Evolutionary conservation across 2,329 filamentous ascomycete species (phyloP).

Genomic region (Colletotrichum sp.): DNA sequence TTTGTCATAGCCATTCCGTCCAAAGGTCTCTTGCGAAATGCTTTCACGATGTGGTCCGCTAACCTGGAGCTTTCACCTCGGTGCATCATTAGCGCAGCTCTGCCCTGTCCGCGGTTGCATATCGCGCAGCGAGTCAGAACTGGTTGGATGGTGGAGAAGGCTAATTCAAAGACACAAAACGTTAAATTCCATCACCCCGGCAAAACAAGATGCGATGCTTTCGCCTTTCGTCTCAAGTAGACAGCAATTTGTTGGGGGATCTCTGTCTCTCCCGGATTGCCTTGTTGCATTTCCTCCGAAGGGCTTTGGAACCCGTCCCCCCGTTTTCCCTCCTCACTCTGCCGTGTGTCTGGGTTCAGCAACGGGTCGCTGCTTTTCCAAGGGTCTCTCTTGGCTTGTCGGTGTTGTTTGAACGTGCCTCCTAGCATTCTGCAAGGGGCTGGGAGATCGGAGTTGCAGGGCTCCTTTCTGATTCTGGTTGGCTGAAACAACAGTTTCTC

Average conservation of each 20-base stretch:
- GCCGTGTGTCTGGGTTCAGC: neutral
- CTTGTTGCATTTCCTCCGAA: slow-evolving; percentile 8
- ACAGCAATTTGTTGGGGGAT: slow-evolving; percentile 6
- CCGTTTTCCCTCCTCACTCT: neutral
- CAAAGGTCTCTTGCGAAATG: neutral
- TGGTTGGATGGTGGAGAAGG: neutral
- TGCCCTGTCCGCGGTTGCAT: neutral
- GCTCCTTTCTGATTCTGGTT: slow-evolving; percentile 16
- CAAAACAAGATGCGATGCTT: neutral
- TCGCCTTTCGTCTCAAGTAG: slow-evolving; percentile 9
- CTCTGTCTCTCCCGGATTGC: neutral
- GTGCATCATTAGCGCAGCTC: neutral
- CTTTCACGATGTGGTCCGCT: neutral
- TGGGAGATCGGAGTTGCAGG: slow-evolving; percentile 19
- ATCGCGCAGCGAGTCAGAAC: slow-evolving; percentile 6
- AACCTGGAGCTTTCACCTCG: slow-evolving; percentile 2
- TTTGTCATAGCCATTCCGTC: neutral
- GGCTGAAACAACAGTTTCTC: slow-evolving; percentile 23
- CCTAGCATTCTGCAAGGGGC: slow-evolving; percentile 15
- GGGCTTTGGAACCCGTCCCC: neutral
- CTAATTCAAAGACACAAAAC: slow-evolving; percentile 12
- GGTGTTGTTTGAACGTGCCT: neutral
- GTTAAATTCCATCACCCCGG: slow-evolving; percentile 1
- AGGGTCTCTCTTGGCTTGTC: slow-evolving; percentile 4
- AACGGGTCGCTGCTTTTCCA: slow-evolving; percentile 1